Evolutionary conservation across 306 rosid genomes (phyloP).

Genomic region (Prunus mira): DNA sequence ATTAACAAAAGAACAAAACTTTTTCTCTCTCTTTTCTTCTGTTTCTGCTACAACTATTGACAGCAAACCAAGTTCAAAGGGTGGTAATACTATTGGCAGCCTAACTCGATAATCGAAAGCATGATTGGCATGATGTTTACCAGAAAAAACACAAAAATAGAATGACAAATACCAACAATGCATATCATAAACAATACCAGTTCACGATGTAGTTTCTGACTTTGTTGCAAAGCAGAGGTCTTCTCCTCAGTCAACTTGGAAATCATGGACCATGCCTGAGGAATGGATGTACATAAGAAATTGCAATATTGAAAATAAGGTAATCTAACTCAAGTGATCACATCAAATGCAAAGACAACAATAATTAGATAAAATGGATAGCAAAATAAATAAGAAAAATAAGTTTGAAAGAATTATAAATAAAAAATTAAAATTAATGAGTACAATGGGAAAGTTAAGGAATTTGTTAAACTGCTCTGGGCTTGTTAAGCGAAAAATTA

Average conservation of each 20-base stretch:
- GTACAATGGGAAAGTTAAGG: not conserved
- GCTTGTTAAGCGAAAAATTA: not conserved
- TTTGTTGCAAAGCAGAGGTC: conserved; percentile 37
- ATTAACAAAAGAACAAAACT: not conserved
- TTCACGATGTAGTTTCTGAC: conserved; percentile 39
- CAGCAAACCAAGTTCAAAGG: not conserved
- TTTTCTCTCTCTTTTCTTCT: not conserved
- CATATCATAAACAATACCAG: conserved; percentile 31
- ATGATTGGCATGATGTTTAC: not conserved
- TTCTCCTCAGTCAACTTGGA: conserved; percentile 46
- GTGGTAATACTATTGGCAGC: not conserved
- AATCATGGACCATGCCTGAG: conserved; percentile 37
- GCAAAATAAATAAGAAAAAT: not conserved
- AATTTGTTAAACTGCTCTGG: not conserved
- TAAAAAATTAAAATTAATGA: not conserved
- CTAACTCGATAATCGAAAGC: not conserved
- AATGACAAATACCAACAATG: conserved; percentile 1
- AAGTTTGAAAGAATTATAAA: not conserved
- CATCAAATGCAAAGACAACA: not conserved
- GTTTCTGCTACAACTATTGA: not conserved
- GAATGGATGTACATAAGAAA: conserved; percentile 5
- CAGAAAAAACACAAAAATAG: not conserved
- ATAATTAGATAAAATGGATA: not conserved
- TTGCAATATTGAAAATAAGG: not conserved
- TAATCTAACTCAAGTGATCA: not conserved